Percentiles rank a stretch among this genome's conserved stretches.
These are phyloP conservation scores for Colletotrichum camelliae DNA, from an alignment of 2,329 filamentous ascomycete genomes.

Conservation along the genomic window DNA sequence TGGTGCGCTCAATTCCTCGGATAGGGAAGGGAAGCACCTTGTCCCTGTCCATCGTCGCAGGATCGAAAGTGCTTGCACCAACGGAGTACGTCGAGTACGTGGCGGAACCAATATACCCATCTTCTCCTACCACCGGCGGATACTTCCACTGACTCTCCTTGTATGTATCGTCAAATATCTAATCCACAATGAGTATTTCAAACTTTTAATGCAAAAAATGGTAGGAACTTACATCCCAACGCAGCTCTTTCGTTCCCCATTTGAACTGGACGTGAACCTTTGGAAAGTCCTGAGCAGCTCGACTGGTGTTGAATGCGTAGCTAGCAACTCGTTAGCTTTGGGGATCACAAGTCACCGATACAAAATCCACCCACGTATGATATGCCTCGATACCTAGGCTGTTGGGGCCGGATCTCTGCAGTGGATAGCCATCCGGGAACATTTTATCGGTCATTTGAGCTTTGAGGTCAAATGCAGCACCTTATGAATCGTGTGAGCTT, in stretches of 20 bases:
- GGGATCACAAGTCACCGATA: background rate
- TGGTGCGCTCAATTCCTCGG: constrained; percentile 23
- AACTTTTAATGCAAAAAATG: fast-evolving
- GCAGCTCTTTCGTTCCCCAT: constrained; percentile 22
- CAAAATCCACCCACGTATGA: background rate
- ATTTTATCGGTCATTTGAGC: constrained; percentile 1
- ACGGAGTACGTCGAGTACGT: constrained; percentile 26
- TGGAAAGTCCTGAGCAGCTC: constrained; percentile 24
- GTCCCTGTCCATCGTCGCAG: constrained; percentile 26
- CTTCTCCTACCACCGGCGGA: constrained; percentile 29
- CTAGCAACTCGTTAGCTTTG: background rate
- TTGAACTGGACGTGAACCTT: constrained; percentile 15
- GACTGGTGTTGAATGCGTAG: constrained; percentile 17
- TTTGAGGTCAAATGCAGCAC: constrained; percentile 16
- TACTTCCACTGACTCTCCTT: constrained; percentile 31
- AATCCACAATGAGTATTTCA: background rate
- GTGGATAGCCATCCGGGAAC: constrained; percentile 3
- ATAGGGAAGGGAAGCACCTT: constrained; percentile 28
- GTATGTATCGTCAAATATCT: constrained; percentile 31
- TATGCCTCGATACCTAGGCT: constrained; percentile 2
- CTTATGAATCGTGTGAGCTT: background rate
- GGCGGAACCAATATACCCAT: constrained; percentile 32
- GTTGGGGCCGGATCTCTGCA: constrained; percentile 2
- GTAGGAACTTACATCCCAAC: constrained; percentile 18
- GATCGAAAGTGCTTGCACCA: constrained; percentile 22